Evolutionary conservation across 306 rosid genomes (phyloP).

Genomic region (Castanea sativa): DNA sequence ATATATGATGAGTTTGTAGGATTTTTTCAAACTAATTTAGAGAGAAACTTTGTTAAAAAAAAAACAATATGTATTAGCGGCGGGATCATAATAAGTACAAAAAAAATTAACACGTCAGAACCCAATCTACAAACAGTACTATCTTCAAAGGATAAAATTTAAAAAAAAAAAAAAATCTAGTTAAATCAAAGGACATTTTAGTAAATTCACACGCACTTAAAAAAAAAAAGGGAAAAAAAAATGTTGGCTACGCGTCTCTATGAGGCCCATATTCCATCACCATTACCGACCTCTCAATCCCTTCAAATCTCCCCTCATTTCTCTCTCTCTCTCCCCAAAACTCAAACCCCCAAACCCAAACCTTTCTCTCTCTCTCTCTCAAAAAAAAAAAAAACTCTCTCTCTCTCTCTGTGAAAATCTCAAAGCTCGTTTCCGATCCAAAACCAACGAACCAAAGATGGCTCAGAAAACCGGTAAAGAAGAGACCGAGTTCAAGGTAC

Average conservation of each 20-base stretch:
- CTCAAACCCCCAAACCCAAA: background rate
- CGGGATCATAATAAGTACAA: too few relatives aligned
- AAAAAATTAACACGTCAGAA: slow-evolving; percentile 30
- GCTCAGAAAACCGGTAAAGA: slow-evolving; percentile 82
- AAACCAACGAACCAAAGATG: slow-evolving; percentile 20
- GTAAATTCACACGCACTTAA: too few relatives aligned
- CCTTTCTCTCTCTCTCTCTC: slow-evolving; percentile 1
- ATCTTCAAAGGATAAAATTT: too few relatives aligned
- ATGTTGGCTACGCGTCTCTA: slow-evolving; percentile 70
- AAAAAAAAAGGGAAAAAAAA: slow-evolving; percentile 20
- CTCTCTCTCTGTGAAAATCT: background rate
- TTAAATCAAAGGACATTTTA: background rate
- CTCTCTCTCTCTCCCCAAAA: slow-evolving; percentile 5
- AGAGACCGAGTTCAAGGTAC: slow-evolving; percentile 85
- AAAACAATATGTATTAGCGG: background rate
- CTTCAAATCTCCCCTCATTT: slow-evolving; percentile 48
- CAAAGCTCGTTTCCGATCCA: background rate
- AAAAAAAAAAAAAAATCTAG: background rate
- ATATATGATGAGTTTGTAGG: too few relatives aligned
- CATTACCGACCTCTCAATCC: slow-evolving; percentile 61
- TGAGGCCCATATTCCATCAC: slow-evolving; percentile 72
- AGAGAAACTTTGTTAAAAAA: too few relatives aligned
- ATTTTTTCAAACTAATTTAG: too few relatives aligned
- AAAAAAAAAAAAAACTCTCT: background rate
- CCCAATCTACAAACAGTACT: slow-evolving; percentile 13